Evolutionary conservation across 768 basidiomycete genomes (phyloP), one percentile per base, ranked within the genome.

Genomic region (Russula olivacea): DNA sequence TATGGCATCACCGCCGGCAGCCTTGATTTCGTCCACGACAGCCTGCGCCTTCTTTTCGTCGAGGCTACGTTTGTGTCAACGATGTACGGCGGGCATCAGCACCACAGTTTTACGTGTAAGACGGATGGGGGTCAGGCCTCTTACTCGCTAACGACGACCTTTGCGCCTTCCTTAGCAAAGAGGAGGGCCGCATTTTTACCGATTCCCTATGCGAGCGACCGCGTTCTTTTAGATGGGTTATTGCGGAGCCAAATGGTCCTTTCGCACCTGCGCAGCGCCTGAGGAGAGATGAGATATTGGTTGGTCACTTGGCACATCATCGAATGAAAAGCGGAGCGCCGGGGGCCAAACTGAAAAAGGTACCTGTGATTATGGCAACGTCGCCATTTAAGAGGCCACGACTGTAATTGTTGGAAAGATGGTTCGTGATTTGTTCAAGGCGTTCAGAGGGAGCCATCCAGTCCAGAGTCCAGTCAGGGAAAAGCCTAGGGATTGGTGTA

Each of bases 281-380:
- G 61, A 40, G 61, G 41, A 61, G 57, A 43, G 19, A 43, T 40
- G 38, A 40, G 38, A 40, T 40, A 40, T 40, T 17, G 41, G 19
- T 51, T 59, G 12, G 25, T 23, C 2, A 59, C 15, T 38, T 43
- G 41, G 38, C 15, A 40, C 38, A 17, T 17, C 38, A 40, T 36
- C 25, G 14, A 38, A 23, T n/a, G 51, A 38, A 43, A 9, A 40
- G 40, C 63, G 63, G 63, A 64, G 55, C 61, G 59, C 52, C 59
- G 61, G 32, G n/a, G 32, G 32, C 28, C 36, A 19, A n/a, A 38
- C 38, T 21, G 45, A 49, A 45, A 40, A 74, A 82, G 82, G 68
- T 70, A 86, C 89, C 91, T 55, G 91, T 93, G 69, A 93, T 86
- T 72, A 93, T 91, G 17, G 88, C 90, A 9, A 92, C 90, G 69